These are phyloP conservation scores for Apium graveolens DNA, from an alignment of 129 eudicot genomes.

Conservation along the genomic window DNA sequence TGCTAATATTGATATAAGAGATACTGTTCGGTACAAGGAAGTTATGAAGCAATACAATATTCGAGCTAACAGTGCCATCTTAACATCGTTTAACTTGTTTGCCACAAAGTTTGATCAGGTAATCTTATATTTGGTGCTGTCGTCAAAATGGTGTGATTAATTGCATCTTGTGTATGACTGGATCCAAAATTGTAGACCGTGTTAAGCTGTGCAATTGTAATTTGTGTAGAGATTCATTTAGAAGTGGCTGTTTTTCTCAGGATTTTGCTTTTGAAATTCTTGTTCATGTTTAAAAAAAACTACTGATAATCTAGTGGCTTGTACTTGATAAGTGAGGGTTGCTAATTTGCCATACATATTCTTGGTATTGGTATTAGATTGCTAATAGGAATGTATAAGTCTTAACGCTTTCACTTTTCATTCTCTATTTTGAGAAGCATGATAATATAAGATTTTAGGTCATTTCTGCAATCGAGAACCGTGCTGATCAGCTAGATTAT, in stretches of 20 bases:
- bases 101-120: constrained; percentile 97
- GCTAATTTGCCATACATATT: background rate
- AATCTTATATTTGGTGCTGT: constrained; percentile 3
- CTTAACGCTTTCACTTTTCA: background rate
- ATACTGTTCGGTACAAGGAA: constrained; percentile 89
- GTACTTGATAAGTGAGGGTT: background rate
- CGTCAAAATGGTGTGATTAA: background rate
- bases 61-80: constrained; percentile 90
- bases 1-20: constrained; percentile 95
- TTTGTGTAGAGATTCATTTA: background rate
- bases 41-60: constrained; percentile 95
- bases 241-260: background rate
- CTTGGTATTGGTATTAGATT: background rate
- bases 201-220: background rate
- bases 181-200: background rate
- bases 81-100: constrained; percentile 88
- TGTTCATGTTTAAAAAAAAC: background rate
- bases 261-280: background rate
- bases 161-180: background rate
- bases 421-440: background rate
- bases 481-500: constrained; percentile 92
- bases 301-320: background rate
- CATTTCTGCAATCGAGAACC: constrained; percentile 58
- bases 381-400: background rate
- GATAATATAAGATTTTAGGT: constrained; percentile 41